A percentile compares a stretch with the other conserved stretches of the same genome.
phyloP scores from a whole-genome alignment of 805 yeast genomes.

The Schwanniomyces yamadae region DNA sequence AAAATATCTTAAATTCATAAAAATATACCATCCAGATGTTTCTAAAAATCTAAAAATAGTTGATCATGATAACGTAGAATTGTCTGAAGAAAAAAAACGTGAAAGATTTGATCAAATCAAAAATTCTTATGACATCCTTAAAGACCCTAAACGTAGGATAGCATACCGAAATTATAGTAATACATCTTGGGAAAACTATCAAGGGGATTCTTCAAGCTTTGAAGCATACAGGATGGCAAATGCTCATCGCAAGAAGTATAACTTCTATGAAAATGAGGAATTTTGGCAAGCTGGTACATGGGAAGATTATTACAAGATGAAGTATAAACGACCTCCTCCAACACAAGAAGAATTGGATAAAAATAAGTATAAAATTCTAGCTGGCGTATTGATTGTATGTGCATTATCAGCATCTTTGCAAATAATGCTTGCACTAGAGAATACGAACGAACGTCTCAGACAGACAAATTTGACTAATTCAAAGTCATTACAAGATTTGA shows the following conservation, averaged over 20 bases:
- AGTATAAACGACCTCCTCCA: constrained; percentile 36
- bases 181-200: constrained; percentile 25
- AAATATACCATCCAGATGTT: constrained; percentile 81
- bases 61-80: constrained; percentile 26
- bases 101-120: constrained; percentile 31
- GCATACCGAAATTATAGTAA: constrained; percentile 27
- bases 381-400: constrained; percentile 33
- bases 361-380: constrained; percentile 42
- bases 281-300: constrained; percentile 65
- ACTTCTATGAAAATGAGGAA: constrained; percentile 34
- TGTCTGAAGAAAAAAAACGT: constrained; percentile 33
- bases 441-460: constrained; percentile 27
- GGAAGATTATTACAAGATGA: constrained; percentile 57
- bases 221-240: constrained; percentile 39
- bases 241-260: constrained; percentile 33
- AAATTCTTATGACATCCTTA: constrained; percentile 41
- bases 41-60: constrained; percentile 22
- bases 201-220: constrained; percentile 15
- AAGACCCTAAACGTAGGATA: constrained; percentile 47
- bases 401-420: constrained; percentile 33
- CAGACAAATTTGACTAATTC: constrained; percentile 26
- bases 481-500: constrained; percentile 28
- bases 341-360: constrained; percentile 41
- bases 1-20: constrained; percentile 47
- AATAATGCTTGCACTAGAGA: constrained; percentile 36